Conservation (phyloP, 192 early-diverging fungal genomes). For the Chytriomyces sp. region DNA sequence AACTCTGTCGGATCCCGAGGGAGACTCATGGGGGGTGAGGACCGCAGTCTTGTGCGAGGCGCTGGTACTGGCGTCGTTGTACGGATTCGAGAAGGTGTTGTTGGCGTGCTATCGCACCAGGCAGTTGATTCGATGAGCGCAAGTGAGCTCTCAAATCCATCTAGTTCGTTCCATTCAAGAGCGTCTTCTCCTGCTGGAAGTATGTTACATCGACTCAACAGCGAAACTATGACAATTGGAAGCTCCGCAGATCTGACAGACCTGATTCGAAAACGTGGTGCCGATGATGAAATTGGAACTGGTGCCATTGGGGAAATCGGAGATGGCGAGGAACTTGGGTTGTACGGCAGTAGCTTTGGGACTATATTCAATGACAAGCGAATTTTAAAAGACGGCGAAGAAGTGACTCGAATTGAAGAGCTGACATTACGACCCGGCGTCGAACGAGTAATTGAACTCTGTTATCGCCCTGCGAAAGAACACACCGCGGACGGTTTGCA, state of each 20-base stretch:
- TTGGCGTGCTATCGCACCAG: too few species aligned
- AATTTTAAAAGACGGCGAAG: constrained; percentile 41
- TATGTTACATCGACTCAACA: constrained; percentile 15
- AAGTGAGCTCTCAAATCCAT: constrained; percentile 56
- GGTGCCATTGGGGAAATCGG: not conserved
- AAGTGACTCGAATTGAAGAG: constrained; percentile 82
- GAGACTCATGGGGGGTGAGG: constrained; percentile 1
- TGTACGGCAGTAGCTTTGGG: constrained; percentile 31
- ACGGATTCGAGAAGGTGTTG: not conserved
- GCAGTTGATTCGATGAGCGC: constrained; percentile 33
- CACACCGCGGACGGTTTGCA: constrained; percentile 24
- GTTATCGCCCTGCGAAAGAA: constrained; percentile 76
- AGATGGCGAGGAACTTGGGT: constrained; percentile 8
- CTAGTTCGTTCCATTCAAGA: constrained; percentile 36
- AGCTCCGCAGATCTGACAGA: constrained; percentile 30
- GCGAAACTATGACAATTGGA: constrained; percentile 17
- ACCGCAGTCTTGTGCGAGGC: constrained; percentile 31
- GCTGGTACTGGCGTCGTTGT: not conserved
- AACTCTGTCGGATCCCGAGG: not conserved
- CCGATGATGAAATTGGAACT: constrained; percentile 12
- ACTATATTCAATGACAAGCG: constrained; percentile 2
- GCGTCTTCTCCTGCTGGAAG: constrained; percentile 21
- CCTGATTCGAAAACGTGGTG: not conserved
- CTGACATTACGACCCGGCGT: constrained; percentile 81
- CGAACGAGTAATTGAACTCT: constrained; percentile 80